A percentile compares a stretch with the other conserved stretches of the same genome.
Conservation (phyloP, 768 basidiomycete genomes). For the Tulasnella sp. region DNA sequence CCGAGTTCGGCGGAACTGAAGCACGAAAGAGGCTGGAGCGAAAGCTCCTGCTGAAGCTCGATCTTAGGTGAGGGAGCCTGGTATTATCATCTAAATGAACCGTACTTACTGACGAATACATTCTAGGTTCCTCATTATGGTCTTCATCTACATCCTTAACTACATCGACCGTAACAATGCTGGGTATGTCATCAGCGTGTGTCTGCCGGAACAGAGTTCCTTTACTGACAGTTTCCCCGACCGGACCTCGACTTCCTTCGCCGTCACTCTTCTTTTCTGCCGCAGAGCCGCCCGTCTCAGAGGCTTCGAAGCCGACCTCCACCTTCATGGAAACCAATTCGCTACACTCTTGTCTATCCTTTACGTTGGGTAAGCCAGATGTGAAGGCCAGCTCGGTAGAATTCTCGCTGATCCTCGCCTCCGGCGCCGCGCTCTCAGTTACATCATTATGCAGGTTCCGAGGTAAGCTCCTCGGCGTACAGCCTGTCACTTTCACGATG, state of each 20-base stretch:
- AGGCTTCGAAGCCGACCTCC: constrained; percentile 34
- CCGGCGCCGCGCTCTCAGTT: neutral
- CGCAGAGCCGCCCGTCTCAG: constrained; percentile 52
- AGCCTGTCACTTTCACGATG: neutral
- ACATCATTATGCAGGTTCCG: constrained; percentile 61
- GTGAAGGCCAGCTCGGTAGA: neutral
- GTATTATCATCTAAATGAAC: neutral
- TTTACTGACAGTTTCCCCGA: neutral
- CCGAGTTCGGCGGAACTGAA: constrained; percentile 40
- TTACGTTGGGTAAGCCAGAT: constrained; percentile 44
- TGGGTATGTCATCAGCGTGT: constrained; percentile 31
- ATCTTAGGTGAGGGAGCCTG: constrained; percentile 22
- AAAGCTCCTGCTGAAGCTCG: constrained; percentile 43
- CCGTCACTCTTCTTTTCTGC: neutral
- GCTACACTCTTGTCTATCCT: constrained; percentile 55
- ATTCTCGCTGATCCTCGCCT: neutral
- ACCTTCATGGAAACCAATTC: constrained; percentile 50
- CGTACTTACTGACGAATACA: neutral
- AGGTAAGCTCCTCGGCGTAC: constrained; percentile 21
- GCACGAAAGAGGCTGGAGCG: constrained; percentile 38
- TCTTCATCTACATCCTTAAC: constrained; percentile 38
- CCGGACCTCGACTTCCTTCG: neutral
- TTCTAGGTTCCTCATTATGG: constrained; percentile 29
- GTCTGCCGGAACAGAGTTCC: neutral
- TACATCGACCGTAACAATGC: constrained; percentile 63